Evolutionary conservation across 257 asterid species (phyloP).

Genomic region (Primulina tabacum): DNA sequence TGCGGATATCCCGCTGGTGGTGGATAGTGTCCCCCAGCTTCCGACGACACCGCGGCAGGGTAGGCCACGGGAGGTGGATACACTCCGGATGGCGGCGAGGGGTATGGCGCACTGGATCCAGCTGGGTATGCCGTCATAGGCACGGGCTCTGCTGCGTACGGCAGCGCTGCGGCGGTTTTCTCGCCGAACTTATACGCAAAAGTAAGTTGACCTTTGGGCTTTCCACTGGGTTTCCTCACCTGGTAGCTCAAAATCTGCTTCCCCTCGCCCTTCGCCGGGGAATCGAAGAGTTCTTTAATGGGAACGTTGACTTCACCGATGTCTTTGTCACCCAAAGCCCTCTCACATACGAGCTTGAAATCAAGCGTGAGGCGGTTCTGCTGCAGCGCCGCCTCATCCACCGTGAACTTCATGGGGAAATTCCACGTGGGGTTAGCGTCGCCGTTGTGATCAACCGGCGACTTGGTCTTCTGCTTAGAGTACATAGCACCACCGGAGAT

Average conservation of each 20-base stretch:
- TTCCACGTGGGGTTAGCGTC: slow-evolving; percentile 65
- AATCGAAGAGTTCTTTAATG: slow-evolving; percentile 55
- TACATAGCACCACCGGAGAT: slow-evolving; percentile 29
- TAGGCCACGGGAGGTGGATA: slow-evolving; percentile 35
- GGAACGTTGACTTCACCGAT: slow-evolving; percentile 72
- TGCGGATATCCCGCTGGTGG: slow-evolving; percentile 18
- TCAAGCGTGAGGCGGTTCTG: slow-evolving; percentile 58
- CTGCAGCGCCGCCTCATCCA: slow-evolving; percentile 53
- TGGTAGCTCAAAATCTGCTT: slow-evolving; percentile 60
- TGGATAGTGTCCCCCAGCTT: slow-evolving; percentile 11
- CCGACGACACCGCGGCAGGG: background rate
- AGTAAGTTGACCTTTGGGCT: slow-evolving; percentile 65
- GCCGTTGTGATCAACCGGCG: slow-evolving; percentile 36
- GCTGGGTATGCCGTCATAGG: slow-evolving; percentile 53
- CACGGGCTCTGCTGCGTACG: slow-evolving; percentile 18
- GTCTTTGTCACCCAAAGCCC: slow-evolving; percentile 59
- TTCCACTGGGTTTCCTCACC: slow-evolving; percentile 71
- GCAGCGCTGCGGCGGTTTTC: slow-evolving; percentile 31
- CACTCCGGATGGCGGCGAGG: slow-evolving; percentile 27
- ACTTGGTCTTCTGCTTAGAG: slow-evolving; percentile 27
- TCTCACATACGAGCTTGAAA: slow-evolving; percentile 46
- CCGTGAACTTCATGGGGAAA: slow-evolving; percentile 53
- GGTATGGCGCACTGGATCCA: slow-evolving; percentile 47
- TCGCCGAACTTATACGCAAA: slow-evolving; percentile 59
- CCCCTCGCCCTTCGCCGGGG: slow-evolving; percentile 34